Evolutionary conservation across 2,329 filamentous ascomycete genomes (phyloP).

Genomic region (Juglanconis oblonga): DNA sequence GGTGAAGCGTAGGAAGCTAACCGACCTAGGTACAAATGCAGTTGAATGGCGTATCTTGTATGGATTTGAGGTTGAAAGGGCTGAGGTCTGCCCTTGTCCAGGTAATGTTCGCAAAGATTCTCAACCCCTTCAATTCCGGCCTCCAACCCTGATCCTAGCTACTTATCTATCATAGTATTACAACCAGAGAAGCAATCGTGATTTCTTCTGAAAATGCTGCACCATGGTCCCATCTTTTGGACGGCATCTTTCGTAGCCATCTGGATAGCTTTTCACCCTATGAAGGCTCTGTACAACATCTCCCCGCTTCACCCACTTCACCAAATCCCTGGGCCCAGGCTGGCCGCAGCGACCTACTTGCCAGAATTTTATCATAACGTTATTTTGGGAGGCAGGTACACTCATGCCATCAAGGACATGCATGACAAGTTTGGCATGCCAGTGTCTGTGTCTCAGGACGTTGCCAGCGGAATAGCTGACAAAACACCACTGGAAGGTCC

Average conservation of each 20-base stretch:
- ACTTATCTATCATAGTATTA: too few species aligned
- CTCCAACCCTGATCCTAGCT: too few species aligned
- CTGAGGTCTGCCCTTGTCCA: too few species aligned
- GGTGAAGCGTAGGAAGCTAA: too few species aligned
- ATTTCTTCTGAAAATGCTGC: background rate
- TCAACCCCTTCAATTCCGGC: too few species aligned
- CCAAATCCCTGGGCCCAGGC: constrained; percentile 31
- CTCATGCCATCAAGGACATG: constrained; percentile 28
- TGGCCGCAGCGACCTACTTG: constrained; percentile 28
- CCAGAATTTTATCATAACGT: constrained; percentile 34
- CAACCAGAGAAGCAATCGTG: too few species aligned
- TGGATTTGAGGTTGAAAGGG: too few species aligned
- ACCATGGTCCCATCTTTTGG: background rate
- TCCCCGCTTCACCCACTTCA: constrained; percentile 9
- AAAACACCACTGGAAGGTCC: constrained; percentile 25
- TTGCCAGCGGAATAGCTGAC: background rate
- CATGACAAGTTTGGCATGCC: constrained; percentile 27
- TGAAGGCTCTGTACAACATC: constrained; percentile 9
- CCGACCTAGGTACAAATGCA: too few species aligned
- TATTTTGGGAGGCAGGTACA: constrained; percentile 25
- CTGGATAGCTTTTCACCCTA: constrained; percentile 1
- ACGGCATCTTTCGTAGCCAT: background rate
- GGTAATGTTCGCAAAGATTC: too few species aligned
- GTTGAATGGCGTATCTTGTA: too few species aligned
- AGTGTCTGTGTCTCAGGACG: background rate